These are phyloP conservation scores for Serendipita sp. DNA, from an alignment of 768 basidiomycete species.

Conservation along the genomic window DNA sequence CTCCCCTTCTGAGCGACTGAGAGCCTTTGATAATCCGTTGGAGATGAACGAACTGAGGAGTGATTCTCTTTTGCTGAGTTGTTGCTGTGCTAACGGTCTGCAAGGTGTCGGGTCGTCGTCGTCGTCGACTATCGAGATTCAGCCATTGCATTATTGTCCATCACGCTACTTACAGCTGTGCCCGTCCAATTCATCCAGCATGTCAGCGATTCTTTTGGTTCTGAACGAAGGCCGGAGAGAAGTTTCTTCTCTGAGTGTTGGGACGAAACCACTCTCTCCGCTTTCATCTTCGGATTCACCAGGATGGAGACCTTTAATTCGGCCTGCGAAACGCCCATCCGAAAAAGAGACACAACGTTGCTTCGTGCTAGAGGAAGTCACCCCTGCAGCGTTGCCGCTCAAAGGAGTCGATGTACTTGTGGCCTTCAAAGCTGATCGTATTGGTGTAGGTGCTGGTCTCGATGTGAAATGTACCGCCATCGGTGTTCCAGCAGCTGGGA, in stretches of 20 bases:
- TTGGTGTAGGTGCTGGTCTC: constrained; percentile 17
- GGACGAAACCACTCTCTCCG: constrained; percentile 12
- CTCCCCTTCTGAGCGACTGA: not conserved
- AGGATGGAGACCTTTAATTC: constrained; percentile 49
- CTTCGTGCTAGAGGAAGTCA: constrained; percentile 26
- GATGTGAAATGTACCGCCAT: not conserved
- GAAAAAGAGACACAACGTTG: constrained; percentile 88
- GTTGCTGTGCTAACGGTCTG: not conserved
- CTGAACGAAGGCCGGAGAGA: constrained; percentile 37
- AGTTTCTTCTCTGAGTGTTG: constrained; percentile 10
- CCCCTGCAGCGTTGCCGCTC: constrained; percentile 7
- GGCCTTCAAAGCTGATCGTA: constrained; percentile 26
- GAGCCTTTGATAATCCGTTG: not conserved
- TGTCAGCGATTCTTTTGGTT: constrained; percentile 65
- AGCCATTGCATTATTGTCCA: not conserved
- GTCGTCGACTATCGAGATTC: constrained; percentile 20
- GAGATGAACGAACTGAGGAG: not conserved
- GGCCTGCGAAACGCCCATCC: constrained; percentile 79
- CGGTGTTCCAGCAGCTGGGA: not conserved
- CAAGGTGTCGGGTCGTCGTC: constrained; percentile 19
- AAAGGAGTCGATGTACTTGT: constrained; percentile 36
- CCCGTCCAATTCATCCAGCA: constrained; percentile 59
- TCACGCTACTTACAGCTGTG: constrained; percentile 31
- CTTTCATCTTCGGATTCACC: constrained; percentile 22
- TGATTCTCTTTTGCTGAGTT: not conserved